Base-by-base conservation (phyloP, 2,329 filamentous ascomycete genomes). In the Aspergillus quadrilineatus region DNA sequence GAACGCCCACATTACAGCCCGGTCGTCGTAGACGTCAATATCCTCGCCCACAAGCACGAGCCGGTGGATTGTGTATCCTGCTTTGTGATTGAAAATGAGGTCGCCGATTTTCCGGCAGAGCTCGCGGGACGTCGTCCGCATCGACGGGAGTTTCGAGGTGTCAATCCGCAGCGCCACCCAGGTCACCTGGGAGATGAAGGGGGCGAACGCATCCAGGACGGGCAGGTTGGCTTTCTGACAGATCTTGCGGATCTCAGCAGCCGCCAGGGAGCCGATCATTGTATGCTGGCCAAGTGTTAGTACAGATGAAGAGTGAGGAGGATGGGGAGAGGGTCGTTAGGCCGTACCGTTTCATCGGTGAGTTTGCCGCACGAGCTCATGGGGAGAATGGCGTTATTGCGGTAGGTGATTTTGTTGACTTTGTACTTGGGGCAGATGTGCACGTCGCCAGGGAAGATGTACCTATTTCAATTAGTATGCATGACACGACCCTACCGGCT, bases 101-200 rank as follows among this genome's bases (percentile, higher is more conserved):
- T 80, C 71, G 0, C 78, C 80, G 9, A 82, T 63, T 22, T 63
- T 64, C 43, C 70, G 67, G 48, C 69, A 69, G 44, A 82, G 75
- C 0, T 75, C 72, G 15, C 67, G 58, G 0, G 75, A 53, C 0
- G 66, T 81, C 14, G 79, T 80, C 44, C 84, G 80, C 77, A 85
- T 79, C 7, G 78, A 75, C 30, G 80, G 80, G 7, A 87, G 76
- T 64, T 81, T 81, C 5, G 76, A 72, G 1, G 79, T 82, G 65
- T 88, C 84, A 22, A 86, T 79, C 56, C 85, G 79, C 63, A 88
- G 61, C 0, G 70, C 78, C 0, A 73, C 72, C 80, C 80, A 82
- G 0, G 75, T 81, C 0, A 77, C 78, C 55, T 80, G 76, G 0
- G 77, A 72, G 56, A 80, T 77, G 48, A 79, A 77, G 0, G 77